Base-by-base conservation (phyloP, 768 basidiomycete species). In the Cystoderma amianthinum region DNA sequence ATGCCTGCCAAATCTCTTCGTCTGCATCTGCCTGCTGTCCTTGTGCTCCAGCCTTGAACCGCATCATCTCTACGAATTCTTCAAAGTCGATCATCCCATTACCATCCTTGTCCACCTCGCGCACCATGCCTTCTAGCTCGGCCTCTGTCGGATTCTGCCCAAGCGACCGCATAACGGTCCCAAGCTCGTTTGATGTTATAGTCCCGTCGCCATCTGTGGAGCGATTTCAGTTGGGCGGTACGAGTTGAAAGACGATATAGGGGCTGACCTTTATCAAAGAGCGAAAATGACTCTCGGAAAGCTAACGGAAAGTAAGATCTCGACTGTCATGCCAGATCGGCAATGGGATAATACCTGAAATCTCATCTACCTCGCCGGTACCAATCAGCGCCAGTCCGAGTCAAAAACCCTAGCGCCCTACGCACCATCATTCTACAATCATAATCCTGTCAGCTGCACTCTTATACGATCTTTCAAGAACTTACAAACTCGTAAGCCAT, bases 1-100 rank as follows among this genome's bases (percentile, higher is more conserved):
- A 98, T 18, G 95, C 95, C 71, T 94, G 89, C 60, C 80, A 82
- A 63, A 98, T 87, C 68, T 96, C 94, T 62, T 93, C 92, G 64
- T 96, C 91, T 51, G 78, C 45, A 58, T 94, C 92, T 17, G 86
- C 87, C 59, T 94, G 88, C 15, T 79, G 84, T 88, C 17, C 88
- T 67, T 85, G 85, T n/a, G n/a, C n/a, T n/a, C n/a, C n/a, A n/a
- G n/a, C n/a, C n/a, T n/a, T n/a, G 51, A 81, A 68, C 41, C 78
- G 78, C 82, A 84, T 84, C 79, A 85, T 81, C 36, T 76, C 80
- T 46, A 85, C 67, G 67, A 89, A 90, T 61, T 88, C 86, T 32
- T 78, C 78, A 57, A 68, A 82, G 66, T 92, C 90, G 61, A 92
- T 87, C 44, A 78, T 83, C 45, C 83, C 84, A 62, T 87, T 87